phyloP scores from a whole-genome alignment of 2,329 filamentous ascomycete genomes.

The Stromatinia cepivora region DNA sequence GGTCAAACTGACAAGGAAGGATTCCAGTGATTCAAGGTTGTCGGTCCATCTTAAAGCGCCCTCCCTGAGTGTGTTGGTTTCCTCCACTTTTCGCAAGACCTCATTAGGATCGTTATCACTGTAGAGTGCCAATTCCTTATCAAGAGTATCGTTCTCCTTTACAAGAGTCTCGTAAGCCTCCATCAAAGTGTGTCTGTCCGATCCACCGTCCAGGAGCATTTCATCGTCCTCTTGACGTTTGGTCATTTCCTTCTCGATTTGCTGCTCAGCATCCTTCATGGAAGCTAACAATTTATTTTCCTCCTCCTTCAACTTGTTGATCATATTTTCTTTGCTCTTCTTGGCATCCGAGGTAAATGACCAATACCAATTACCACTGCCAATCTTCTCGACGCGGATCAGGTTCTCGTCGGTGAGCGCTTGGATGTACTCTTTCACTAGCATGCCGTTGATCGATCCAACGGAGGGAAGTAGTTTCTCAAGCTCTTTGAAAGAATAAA shows the following conservation, averaged over 20 bases:
- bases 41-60: conserved; percentile 40
- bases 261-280: conserved; percentile 41
- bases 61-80: conserved; percentile 36
- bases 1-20: conserved; percentile 33
- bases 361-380: conserved; percentile 73
- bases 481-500: conserved; percentile 66
- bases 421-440: conserved; percentile 67
- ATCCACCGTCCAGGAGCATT: conserved; percentile 37
- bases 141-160: conserved; percentile 37
- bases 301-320: conserved; percentile 44
- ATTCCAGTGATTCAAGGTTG: conserved; percentile 39
- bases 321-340: conserved; percentile 47
- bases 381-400: conserved; percentile 68
- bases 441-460: conserved; percentile 64
- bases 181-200: conserved; percentile 35
- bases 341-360: conserved; percentile 58
- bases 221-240: conserved; percentile 41
- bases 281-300: conserved; percentile 37
- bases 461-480: conserved; percentile 63
- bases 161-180: conserved; percentile 35
- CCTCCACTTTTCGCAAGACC: conserved; percentile 36
- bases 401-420: conserved; percentile 60
- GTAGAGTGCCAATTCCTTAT: conserved; percentile 40
- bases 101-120: conserved; percentile 39
- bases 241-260: conserved; percentile 43